Base-by-base conservation (phyloP, 495 filamentous ascomycete genomes). In the Xylaria curta region DNA sequence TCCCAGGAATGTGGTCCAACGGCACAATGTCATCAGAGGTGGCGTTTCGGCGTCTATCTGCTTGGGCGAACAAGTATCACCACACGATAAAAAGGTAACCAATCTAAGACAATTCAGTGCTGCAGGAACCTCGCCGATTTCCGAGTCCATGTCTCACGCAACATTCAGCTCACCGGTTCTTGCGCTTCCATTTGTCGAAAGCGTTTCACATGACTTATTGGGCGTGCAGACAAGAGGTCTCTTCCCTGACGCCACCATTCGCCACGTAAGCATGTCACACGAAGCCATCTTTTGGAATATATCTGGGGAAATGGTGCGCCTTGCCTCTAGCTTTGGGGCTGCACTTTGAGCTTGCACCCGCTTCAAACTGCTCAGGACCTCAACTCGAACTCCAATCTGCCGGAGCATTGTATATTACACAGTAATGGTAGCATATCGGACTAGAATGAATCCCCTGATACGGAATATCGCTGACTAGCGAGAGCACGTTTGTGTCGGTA, bases 401-500 rank as follows among this genome's bases (percentile, higher is more conserved):
- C 36, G 28, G 28, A 38, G 36, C 36, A 8, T 8, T 38, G 36
- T 8, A 38, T 6, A 38, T 38, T 38, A 8, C 36, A 38, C 8
- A 8, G 8, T 38, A 38, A 38, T 38, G 36, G 36, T 38, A n/a
- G n/a, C n/a, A n/a, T n/a, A n/a, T n/a, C 79, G 83, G 26, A 74
- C 84, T n/a, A 80, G 75, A 59, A 79, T 84, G 77, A 80, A 80
- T 1, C 84, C 84, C 1, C 73, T 85, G 1, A 85, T 83, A 24
- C 80, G 90, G 56, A n/a, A 90, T 88, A 19, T 83, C 92, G 12
- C 76, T 91, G 61, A 86, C 93, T 74, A 86, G 85, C 21, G 92
- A 95, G 80, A 91, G 84, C 3, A 89, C 91, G 24, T 85, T 89
- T 72, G 89, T 93, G 75, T 84, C 89, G 9, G 79, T 85, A 3